Base-by-base conservation (phyloP, 129 eudicot species). In the Saussurea involucrata region DNA sequence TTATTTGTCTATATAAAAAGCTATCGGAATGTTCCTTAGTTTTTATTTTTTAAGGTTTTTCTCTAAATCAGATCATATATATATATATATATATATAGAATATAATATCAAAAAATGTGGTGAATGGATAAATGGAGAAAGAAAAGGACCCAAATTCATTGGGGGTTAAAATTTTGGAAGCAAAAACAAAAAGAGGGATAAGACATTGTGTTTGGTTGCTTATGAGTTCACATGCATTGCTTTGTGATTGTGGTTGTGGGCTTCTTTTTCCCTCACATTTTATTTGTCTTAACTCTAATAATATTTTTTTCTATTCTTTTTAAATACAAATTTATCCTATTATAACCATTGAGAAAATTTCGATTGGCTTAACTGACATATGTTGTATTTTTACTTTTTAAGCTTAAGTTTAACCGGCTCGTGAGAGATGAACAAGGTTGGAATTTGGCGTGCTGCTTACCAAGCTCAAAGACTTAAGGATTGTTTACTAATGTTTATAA, bases 201-300 rank as follows among this genome's bases (percentile, higher is more conserved):
- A 80, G 79, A 80, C 84, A 66, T 80, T 5, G 69, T 25, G 78
- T 80, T 80, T 80, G 84, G 84, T 80, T 66, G 69, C 72, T 73
- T 80, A 66, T 80, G 84, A 78, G 79, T 80, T 80, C 84, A 80
- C 84, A 73, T 80, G 84, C 84, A 80, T 80, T 66, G 63, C 74
- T 80, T 78, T 76, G 71, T 70, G 71, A 28, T 80, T 79, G 77
- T 63, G 72, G 78, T 79, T 72, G 82, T 66, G 79, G 46, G 70
- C 65, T 63, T 71, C 65, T 79, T 71, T 44, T 79, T 79, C 83
- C 78, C 79, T 73, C 84, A 74, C 79, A 80, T 57, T 80, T 66
- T 67, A 42, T 74, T 73, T 80, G 83, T 80, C 83, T 49, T 63
- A 37, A 73, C 84, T 34, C 69, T 24, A 55, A 24, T 49, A 65